Evolutionary conservation across 768 basidiomycete species (phyloP), one percentile per base, ranked within the genome.

Genomic region (Fomitopsis pulvina): DNA sequence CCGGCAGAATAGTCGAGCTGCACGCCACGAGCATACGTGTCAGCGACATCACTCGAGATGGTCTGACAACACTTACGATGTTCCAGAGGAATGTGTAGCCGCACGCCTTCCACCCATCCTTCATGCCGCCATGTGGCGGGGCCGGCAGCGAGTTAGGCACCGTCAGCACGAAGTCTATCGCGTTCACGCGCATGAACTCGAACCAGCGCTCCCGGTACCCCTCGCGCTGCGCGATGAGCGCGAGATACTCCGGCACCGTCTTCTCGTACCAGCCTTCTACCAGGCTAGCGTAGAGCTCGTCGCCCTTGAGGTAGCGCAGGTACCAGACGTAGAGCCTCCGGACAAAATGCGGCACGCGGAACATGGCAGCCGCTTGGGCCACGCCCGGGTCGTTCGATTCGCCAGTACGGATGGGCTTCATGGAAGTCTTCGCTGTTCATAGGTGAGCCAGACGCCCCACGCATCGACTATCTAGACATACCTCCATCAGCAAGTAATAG

Each of bases 1-100:
- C 73, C 71, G 0, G 72, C 72, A 27, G 68, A 66, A 48, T 76
- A 72, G 52, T 78, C 77, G 25, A 75, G 66, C 71, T 74, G 54
- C 25, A 43, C 3, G 5, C 9, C 9, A 27, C 32, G 20, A 9
- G 21, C 5, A 21, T 37, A 6, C 32, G 30, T 37, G 4, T 21
- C 29, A 9, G 21, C n/a, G 32, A 16, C 10, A 3, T 32, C 9
- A 2, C 24, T 3, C 43, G 25, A 4, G 26, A 3, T 5, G 7
- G 7, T 11, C 10, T 16, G 5, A 9, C 12, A 45, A 45, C 42
- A 28, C 18, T 30, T 51, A 75, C 73, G 38, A 74, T 61, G 43
- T 77, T 78, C 58, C 65, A 77, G 46, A 76, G 63, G 62, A 72
- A 71, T 7, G 59, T 59, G 49, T 67, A 63, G 6, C 61, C 63